phyloP scores from a whole-genome alignment of 768 basidiomycete genomes.

The Favolaschia claudopus region DNA sequence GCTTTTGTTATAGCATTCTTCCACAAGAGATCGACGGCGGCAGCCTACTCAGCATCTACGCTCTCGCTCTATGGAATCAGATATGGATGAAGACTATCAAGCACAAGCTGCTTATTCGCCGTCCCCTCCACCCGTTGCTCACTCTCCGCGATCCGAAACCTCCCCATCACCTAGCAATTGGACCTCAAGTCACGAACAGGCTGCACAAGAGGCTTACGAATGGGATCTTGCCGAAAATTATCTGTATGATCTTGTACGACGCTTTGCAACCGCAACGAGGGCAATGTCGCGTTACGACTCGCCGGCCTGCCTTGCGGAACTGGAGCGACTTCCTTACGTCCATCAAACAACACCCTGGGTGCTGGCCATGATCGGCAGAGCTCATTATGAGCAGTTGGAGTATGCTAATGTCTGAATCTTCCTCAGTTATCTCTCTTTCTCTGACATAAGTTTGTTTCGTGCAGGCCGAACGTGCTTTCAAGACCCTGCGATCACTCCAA shows the following conservation, averaged over 20 bases:
- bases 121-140: conserved; percentile 64
- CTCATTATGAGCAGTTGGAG: conserved; percentile 89
- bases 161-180: conserved; percentile 69
- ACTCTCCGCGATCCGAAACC: conserved; percentile 70
- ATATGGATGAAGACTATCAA: conserved; percentile 72
- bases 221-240: conserved; percentile 81
- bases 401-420: conserved; percentile 79
- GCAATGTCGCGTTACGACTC: conserved; percentile 81
- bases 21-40: conserved; percentile 66
- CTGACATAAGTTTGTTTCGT: conserved; percentile 30
- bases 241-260: conserved; percentile 81
- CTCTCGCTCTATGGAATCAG: conserved; percentile 72
- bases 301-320: conserved; percentile 72
- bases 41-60: conserved; percentile 56
- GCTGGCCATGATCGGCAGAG: conserved; percentile 83
- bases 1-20: conserved; percentile 39
- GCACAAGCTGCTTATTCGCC: conserved; percentile 65
- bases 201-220: conserved; percentile 75
- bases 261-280: conserved; percentile 82
- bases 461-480: conserved; percentile 93
- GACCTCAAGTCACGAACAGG: conserved; percentile 73
- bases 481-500: conserved; percentile 78
- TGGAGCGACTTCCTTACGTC: conserved; percentile 76
- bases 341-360: conserved; percentile 83
- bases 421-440: conserved; percentile 21